Base-by-base conservation (phyloP, 768 basidiomycete species). In the Auricularia sp. region DNA sequence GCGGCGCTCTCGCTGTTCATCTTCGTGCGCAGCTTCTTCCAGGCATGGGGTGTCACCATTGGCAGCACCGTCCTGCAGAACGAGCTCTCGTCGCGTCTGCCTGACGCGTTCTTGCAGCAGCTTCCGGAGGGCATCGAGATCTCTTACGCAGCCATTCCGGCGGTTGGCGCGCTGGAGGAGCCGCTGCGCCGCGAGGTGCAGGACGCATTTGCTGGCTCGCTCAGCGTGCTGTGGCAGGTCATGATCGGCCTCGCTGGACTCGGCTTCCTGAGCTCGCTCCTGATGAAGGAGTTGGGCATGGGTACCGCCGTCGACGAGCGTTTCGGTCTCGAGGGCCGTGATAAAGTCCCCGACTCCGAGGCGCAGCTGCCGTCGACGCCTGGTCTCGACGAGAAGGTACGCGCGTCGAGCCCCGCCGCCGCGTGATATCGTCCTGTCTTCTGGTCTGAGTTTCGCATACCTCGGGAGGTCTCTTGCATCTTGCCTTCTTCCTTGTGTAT, bases 1-100 rank as follows among this genome's bases (percentile, higher is more conserved):
- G 72, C 73, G 3, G 79, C 80, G 1, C 71, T 80, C 2, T 72
- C 76, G 33, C 77, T 75, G 70, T 72, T 73, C 68, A 72, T 70
- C 59, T 76, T 51, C 47, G 18, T 68, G 54, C 58, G 69, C 4
- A 54, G 54, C 11, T 69, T 65, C 35, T 64, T 64, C 3, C 62
- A 47, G 42, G 74, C 75, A 4, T 82, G 82, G 79, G 85, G 85
- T 0, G 73, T 85, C 67, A 75, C 80, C 0, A 77, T 86, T 64
- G 79, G 81, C 1, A 75, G 75, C 16, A 77, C 80, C 0, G 76
- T 85, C 56, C 75, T 86, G 8, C 80, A 83, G 67, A 86, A 84
- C 71, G 66, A 79, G 62, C 77, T 86, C 18, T 69, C 70, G 10
- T 73, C 69, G 45, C 70, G 68, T 0, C 77, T 87, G 0, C 82